Base-by-base conservation (phyloP, 2,329 filamentous ascomycete genomes). In the Fusarium sp. region DNA sequence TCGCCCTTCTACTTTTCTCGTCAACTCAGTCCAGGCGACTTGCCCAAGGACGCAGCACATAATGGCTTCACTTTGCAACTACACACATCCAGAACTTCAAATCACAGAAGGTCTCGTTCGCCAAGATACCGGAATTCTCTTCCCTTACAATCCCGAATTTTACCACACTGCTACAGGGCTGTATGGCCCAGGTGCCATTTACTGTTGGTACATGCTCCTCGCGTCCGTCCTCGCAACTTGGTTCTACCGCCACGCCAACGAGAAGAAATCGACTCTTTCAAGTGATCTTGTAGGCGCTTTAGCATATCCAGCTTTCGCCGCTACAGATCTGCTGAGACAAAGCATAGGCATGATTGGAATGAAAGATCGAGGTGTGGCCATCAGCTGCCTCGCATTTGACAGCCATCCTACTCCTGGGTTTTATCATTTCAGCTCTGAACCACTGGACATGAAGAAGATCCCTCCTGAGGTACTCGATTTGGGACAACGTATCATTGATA, bases 141-240 rank as follows among this genome's bases (percentile, higher is more conserved):
- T 67, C 8, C 62, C 62, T 3, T 67, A 62, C 8, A 66, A 67
- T n/a, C 49, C 64, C 10, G 64, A 67, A 13, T 62, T 67, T 5
- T 67, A 67, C 20, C 18, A 48, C 6, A 52, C 18, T 4, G 62
- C 48, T 2, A 47, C 62, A 2, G 62, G 64, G 1, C 2, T 67
- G 3, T 67, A 67, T 5, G 64, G 62, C 0, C 62, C 64, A 4
- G 64, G 64, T 1, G 47, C 62, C 1, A 40, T 57, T 15, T 67
- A 62, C 34, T 67, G 63, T 13, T 67, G 63, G 62, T 62, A 67
- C 16, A 55, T 66, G 55, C 49, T 67, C 8, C 55, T 61, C 2
- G 22, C 40, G 5, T 66, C 63, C 3, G 63, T 66, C 8, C 22
- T 66, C 1, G 27, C 18, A 4, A 60, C 6, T 3, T 66, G 62